phyloP scores from a whole-genome alignment of 345 rosid genomes.

The Arabidopsis suecica region DNA sequence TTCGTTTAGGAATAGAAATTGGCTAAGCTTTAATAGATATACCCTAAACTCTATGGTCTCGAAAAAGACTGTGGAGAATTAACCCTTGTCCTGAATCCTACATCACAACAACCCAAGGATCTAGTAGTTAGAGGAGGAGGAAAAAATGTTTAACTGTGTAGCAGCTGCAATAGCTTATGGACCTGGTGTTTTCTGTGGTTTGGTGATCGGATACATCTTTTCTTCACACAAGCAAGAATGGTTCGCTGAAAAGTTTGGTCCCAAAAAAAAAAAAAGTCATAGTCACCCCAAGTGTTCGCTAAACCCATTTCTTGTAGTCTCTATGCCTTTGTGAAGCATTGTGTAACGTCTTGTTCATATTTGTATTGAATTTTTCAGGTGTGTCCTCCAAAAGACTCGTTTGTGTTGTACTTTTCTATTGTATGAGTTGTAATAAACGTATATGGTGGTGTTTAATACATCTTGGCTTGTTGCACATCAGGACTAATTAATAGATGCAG shows the following conservation, averaged over 20 bases:
- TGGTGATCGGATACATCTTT: constrained; percentile 15
- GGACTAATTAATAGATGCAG: no score
- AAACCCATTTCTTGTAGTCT: background rate
- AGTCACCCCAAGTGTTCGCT: background rate
- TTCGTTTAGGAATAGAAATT: background rate
- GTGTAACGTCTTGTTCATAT: no score
- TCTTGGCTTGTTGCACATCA: no score
- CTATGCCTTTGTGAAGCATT: background rate
- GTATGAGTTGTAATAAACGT: no score
- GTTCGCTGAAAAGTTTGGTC: constrained; percentile 3
- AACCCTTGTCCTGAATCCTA: background rate
- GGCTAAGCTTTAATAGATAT: background rate
- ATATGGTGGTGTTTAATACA: no score
- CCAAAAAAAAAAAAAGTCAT: background rate
- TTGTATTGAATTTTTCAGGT: no score
- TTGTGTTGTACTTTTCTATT: no score
- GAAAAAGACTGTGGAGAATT: constrained; percentile 6
- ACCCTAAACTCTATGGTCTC: background rate
- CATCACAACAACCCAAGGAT: background rate
- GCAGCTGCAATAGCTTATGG: constrained; percentile 20
- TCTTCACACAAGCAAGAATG: constrained; percentile 1
- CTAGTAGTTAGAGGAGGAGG: background rate
- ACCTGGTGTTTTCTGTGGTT: constrained; percentile 11
- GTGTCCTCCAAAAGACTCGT: no score
- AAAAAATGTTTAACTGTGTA: constrained; percentile 1